Evolutionary conservation across 202 grass and related monocot genomes (phyloP).

Genomic region (Schoenoplectus tabernaemontani): DNA sequence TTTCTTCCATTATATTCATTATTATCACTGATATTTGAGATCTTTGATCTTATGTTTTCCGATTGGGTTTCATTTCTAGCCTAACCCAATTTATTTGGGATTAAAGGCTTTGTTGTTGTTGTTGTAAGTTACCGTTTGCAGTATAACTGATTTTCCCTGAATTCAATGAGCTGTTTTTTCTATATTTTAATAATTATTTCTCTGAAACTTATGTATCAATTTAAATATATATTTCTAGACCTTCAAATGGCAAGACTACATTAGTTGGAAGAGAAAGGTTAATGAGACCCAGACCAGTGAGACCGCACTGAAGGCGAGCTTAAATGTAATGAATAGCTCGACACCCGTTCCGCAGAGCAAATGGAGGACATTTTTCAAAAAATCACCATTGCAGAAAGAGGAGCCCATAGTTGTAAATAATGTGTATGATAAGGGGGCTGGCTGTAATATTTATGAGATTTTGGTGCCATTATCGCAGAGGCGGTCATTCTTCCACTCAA

Average conservation of each 20-base stretch:
- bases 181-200: not conserved
- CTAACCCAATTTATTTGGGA: no score
- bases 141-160: no score
- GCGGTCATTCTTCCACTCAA: slow-evolving; percentile 39
- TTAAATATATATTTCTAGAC: slow-evolving; percentile 33
- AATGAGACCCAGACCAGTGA: slow-evolving; percentile 52
- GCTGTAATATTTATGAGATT: slow-evolving; percentile 73
- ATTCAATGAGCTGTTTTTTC: no score
- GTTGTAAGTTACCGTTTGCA: no score
- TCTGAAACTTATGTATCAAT: not conserved
- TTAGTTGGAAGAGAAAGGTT: slow-evolving; percentile 76
- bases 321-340: slow-evolving; percentile 25
- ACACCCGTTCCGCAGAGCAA: slow-evolving; percentile 39
- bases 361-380: slow-evolving; percentile 55
- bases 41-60: no score
- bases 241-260: slow-evolving; percentile 99
- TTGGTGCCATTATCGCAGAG: slow-evolving; percentile 65
- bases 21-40: no score
- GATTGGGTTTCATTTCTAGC: no score
- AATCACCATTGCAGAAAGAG: slow-evolving; percentile 30
- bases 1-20: no score
- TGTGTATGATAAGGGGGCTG: slow-evolving; percentile 58
- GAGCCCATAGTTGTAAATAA: slow-evolving; percentile 64
- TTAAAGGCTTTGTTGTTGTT: no score
- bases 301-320: slow-evolving; percentile 39